Base-by-base conservation (phyloP, 371 early-diverging fungal genomes). In the Mucor racemosus region DNA sequence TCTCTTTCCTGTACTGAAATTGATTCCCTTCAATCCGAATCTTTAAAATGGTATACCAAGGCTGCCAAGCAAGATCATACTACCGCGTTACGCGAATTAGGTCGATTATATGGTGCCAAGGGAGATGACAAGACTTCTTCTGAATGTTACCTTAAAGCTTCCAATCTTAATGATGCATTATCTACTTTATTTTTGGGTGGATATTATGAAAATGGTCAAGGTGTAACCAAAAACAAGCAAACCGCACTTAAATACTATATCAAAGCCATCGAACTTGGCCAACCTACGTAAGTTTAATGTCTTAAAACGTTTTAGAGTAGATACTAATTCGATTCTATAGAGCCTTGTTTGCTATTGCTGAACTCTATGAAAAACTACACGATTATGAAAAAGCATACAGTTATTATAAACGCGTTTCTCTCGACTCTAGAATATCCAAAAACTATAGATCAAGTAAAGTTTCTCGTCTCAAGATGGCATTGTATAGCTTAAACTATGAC, bases 81-180 rank as follows among this genome's bases (percentile, higher is more conserved):
- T 0, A 67, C 63, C 10, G 94, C 95, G 33, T 89, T 91, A 76
- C 85, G 95, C 54, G 92, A 94, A 57, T 80, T 97, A 5, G 91
- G 93, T 26, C 92, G 90, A 8, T 89, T 95, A 84, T 93, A 95
- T 73, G 94, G 91, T 39, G 73, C 77, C 39, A 89, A 84, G 66
- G 83, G 85, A 56, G 90, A 95, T 67, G 77, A 77, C 46, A 87
- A 87, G 59, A 92, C 95, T 11, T 92, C 92, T 67, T 71, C 84
- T 59, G 68, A 68, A 14, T 53, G 21, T 7, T 93, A 92, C 83
- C 88, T 92, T 36, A 81, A 88, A 56, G 92, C 95, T 3, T 92
- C 94, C 5, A 85, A 85, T 62, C 89, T 92, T 70, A 90, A 92
- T 1, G 79, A 92, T 64, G 85, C 93, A 10, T 86, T 91, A 65